A percentile compares a stretch with the other conserved stretches of the same genome.
These are phyloP conservation scores for Corynascus novoguineensis DNA, from an alignment of 495 filamentous ascomycete genomes.

Conservation along the genomic window DNA sequence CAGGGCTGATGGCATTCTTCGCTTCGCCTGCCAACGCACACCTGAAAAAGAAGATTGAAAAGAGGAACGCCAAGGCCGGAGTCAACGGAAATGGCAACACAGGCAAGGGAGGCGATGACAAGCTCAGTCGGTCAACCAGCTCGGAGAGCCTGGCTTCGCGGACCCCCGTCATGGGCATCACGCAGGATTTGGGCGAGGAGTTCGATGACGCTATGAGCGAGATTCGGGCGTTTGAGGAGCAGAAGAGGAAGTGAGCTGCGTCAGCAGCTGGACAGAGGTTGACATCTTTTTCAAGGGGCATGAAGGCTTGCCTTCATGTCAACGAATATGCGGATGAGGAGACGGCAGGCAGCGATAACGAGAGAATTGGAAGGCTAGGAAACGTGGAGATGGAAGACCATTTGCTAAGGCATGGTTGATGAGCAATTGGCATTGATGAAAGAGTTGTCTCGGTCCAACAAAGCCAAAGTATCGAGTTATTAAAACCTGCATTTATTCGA, in stretches of 20 bases:
- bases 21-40: constrained; percentile 65
- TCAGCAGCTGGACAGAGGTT: background rate
- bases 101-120: constrained; percentile 9
- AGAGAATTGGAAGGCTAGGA: too few species aligned
- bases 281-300: background rate
- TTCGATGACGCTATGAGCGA: constrained; percentile 75
- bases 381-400: too few species aligned
- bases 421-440: too few species aligned
- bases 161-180: constrained; percentile 68
- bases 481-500: too few species aligned
- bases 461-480: too few species aligned
- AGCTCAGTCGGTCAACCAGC: constrained; percentile 29
- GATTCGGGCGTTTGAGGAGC: constrained; percentile 56
- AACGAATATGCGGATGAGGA: background rate
- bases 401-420: too few species aligned
- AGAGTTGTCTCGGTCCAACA: too few species aligned
- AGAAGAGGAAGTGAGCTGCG: background rate
- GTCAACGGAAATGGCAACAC: constrained; percentile 13
- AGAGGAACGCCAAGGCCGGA: constrained; percentile 42
- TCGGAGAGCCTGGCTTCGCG: constrained; percentile 33
- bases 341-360: too few species aligned
- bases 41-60: constrained; percentile 55
- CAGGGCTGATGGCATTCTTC: constrained; percentile 64
- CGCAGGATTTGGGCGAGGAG: constrained; percentile 68
- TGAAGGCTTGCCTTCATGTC: too few species aligned